Evolutionary conservation across 768 basidiomycete genomes (phyloP).

Genomic region (Suillus weaverae): DNA sequence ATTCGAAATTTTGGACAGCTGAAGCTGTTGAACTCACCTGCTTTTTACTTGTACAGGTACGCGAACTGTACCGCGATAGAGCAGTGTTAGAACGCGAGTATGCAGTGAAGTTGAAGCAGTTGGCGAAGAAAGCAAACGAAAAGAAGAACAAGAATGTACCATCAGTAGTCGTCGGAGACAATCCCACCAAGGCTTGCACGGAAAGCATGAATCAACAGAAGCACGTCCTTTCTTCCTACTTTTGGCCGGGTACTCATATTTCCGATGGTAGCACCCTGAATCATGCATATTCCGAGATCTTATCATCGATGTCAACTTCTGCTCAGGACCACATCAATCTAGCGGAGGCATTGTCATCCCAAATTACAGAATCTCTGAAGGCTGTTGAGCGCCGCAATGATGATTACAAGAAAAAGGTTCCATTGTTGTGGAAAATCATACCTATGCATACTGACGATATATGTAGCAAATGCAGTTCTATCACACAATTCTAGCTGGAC

Average conservation of each 20-base stretch:
- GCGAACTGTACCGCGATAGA: conserved; percentile 69
- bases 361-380: conserved; percentile 65
- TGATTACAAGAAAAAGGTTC: conserved; percentile 67
- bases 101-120: conserved; percentile 63
- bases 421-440: not conserved
- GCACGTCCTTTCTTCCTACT: conserved; percentile 35
- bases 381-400: conserved; percentile 62
- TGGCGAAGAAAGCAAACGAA: conserved; percentile 68
- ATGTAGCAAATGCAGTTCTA: conserved; percentile 67
- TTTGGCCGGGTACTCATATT: conserved; percentile 15
- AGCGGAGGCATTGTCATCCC: conserved; percentile 57
- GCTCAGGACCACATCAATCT: conserved; percentile 71
- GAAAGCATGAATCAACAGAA: conserved; percentile 53
- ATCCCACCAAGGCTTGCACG: conserved; percentile 63
- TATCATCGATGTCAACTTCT: conserved; percentile 55
- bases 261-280: conserved; percentile 60
- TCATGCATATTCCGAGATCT: conserved; percentile 66
- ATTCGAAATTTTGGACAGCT: not conserved
- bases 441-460: conserved; percentile 14
- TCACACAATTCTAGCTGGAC: conserved; percentile 66
- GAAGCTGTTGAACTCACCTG: not conserved
- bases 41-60: conserved; percentile 46
- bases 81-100: conserved; percentile 77
- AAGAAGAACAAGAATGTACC: conserved; percentile 63
- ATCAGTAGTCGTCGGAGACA: conserved; percentile 60